Evolutionary conservation across 2,329 filamentous ascomycete genomes (phyloP).

Genomic region (Ceratocystis smalleyi): DNA sequence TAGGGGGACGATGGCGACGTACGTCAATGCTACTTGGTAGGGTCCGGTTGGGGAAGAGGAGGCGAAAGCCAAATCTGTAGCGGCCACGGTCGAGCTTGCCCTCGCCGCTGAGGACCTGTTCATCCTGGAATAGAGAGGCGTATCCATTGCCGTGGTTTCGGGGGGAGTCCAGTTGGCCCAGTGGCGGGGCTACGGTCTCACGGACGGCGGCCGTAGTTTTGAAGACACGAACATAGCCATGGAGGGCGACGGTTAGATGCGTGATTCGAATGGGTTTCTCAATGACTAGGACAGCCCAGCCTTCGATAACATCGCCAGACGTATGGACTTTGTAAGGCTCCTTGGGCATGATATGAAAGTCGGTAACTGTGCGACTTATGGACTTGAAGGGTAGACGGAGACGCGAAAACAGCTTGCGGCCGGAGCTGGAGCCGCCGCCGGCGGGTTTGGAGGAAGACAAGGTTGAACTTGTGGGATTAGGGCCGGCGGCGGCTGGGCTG

Average conservation of each 20-base stretch:
- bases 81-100: slow-evolving; percentile 57
- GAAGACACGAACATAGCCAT: slow-evolving; percentile 66
- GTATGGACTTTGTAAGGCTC: slow-evolving; percentile 64
- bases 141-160: slow-evolving; percentile 62
- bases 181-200: slow-evolving; percentile 24
- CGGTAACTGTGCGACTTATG: slow-evolving; percentile 49
- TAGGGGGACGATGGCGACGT: slow-evolving; percentile 26
- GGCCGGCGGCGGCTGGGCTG: neutral
- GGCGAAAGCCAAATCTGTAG: slow-evolving; percentile 66
- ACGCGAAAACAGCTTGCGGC: slow-evolving; percentile 33
- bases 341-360: slow-evolving; percentile 63
- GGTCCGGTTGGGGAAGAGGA: slow-evolving; percentile 51
- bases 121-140: slow-evolving; percentile 69
- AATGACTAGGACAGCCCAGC: slow-evolving; percentile 56
- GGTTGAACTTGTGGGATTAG: neutral
- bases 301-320: slow-evolving; percentile 59
- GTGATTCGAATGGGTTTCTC: slow-evolving; percentile 63
- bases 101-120: slow-evolving; percentile 64
- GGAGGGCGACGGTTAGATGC: slow-evolving; percentile 61
- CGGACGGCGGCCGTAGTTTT: slow-evolving; percentile 48
- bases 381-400: slow-evolving; percentile 35
- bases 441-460: neutral
- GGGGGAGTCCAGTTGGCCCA: slow-evolving; percentile 1
- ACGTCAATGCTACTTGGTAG: slow-evolving; percentile 92
- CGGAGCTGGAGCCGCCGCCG: neutral